Evolutionary conservation across 1,284 basidiomycete species (phyloP), one percentile per base, ranked within the genome.

Genomic region (Papiliotrema laurentii): DNA sequence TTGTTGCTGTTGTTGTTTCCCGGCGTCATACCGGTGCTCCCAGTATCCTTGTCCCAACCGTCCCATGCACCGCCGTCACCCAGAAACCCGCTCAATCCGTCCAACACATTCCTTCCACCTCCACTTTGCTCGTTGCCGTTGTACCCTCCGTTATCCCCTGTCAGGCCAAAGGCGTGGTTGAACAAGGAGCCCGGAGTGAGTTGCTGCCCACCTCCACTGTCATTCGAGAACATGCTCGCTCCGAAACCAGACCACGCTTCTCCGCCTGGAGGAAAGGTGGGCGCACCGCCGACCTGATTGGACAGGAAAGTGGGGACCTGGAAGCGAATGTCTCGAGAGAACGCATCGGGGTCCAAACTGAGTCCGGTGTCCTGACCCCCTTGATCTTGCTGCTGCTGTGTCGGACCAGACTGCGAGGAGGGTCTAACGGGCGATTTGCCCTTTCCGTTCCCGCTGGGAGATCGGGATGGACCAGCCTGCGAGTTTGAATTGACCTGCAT

Each of bases 221-320:
- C 49, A 24, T 34, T 34, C 16, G 38, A 42, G 42, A 65, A 61
- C 22, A 63, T 31, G 40, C 54, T 52, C 24, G 62, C 54, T 11
- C 56, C 53, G 47, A 63, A 68, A 1, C 68, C 69, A 7, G 61
- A 61, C 68, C 68, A 71, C 11, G 65, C 69, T 47, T 71, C 68
- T 34, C 65, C 65, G 10, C 68, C 69, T 3, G 64, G 61, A 26
- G 69, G 68, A 50, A 65, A 66, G 0, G 64, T 60, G 1, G 66
- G 62, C 19, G 62, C 60, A 2, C 63, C 63, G 2, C 57, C 53
- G 0, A 61, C 54, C 18, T 60, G 59, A 40, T 64, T 66, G 0
- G 67, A 57, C 30, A 70, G 47, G 50, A 64, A 65, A 0, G 51
- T 51, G 3, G 63, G 61, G 18, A 63, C 59, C 51, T 72, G 66